Evolutionary conservation across 495 filamentous ascomycete species (phyloP), one percentile per base, ranked within the genome.

Genomic region (Melanomma pulvis-pyrius): DNA sequence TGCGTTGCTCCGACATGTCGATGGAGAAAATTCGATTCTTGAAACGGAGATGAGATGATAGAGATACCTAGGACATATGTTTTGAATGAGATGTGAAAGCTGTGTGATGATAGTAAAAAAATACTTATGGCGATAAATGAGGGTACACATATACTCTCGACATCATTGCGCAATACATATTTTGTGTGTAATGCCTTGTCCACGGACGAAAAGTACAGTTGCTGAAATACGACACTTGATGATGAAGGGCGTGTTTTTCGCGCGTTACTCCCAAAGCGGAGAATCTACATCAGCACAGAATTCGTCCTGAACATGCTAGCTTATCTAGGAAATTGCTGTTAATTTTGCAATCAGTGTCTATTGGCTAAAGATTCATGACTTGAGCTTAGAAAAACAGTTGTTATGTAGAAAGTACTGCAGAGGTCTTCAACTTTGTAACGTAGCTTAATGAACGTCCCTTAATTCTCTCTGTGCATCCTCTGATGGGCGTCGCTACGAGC

Each of bases 1-100:
- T 75, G 25, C 56, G 68, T 24, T 48, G n/a, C 25, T 67, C 58
- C 28, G 64, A 5, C 64, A 67, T 66, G 41, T 24, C 48, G 55
- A 47, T 28, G 15, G 21, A 19, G 46, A 22, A 22, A 26, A n/a
- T 12, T 44, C 13, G 39, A 44, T 6, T 44, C n/a, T 15, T n/a
- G n/a, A n/a, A n/a, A 44, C 9, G 2, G 8, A 44, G 13, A 44
- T 15, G 39, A 44, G 39, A 15, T 15, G 13, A 15, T 12, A n/a
- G 39, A 15, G 13, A 44, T 7, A 11, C 2, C 39, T 17, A 7
- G 39, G n/a, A n/a, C n/a, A n/a, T n/a, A n/a, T n/a, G n/a, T n/a
- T n/a, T n/a, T n/a, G n/a, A n/a, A n/a, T 15, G 39, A 44, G n/a
- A 6, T 44, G 39, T 3, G 8, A 7, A 7, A 44, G 8, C 39